These are phyloP conservation scores for Cardamine chenopodiifolia DNA, from an alignment of 345 rosid genomes.

Conservation along the genomic window DNA sequence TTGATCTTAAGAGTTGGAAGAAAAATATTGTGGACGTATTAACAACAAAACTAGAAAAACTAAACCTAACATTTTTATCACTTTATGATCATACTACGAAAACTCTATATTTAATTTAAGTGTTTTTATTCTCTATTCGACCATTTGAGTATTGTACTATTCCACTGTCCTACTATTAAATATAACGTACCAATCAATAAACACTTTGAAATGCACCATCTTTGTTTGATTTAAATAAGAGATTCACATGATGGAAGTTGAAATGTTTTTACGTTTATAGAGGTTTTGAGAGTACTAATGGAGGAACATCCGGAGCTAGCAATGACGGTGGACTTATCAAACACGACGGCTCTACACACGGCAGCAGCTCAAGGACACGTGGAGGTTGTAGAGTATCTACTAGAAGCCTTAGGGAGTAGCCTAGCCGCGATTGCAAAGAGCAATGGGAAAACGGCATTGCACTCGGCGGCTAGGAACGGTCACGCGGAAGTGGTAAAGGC, in stretches of 20 bases:
- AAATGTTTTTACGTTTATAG: conserved; percentile 40
- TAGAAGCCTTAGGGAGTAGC: conserved; percentile 72
- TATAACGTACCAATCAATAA: background rate
- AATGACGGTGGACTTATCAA: conserved; percentile 91
- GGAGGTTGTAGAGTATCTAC: conserved; percentile 64
- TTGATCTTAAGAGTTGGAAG: background rate
- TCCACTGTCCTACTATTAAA: no score
- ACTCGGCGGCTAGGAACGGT: conserved; percentile 91
- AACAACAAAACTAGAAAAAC: no score
- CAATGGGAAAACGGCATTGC: conserved; percentile 89
- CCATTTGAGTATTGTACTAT: background rate
- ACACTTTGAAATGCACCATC: background rate
- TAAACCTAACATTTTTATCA: background rate
- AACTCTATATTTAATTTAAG: no score
- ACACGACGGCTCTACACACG: conserved; percentile 87
- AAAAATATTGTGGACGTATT: no score
- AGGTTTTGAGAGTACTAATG: conserved; percentile 65
- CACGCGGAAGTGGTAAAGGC: conserved; percentile 74
- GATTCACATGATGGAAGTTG: background rate
- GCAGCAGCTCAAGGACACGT: conserved; percentile 91
- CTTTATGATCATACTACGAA: background rate
- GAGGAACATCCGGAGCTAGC: conserved; percentile 82
- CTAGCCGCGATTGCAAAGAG: conserved; percentile 81
- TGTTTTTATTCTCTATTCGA: no score
- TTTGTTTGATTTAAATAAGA: conserved; percentile 3